Evolutionary conservation across 305 asterid species (phyloP).

Genomic region (Fraxinus nigra): DNA sequence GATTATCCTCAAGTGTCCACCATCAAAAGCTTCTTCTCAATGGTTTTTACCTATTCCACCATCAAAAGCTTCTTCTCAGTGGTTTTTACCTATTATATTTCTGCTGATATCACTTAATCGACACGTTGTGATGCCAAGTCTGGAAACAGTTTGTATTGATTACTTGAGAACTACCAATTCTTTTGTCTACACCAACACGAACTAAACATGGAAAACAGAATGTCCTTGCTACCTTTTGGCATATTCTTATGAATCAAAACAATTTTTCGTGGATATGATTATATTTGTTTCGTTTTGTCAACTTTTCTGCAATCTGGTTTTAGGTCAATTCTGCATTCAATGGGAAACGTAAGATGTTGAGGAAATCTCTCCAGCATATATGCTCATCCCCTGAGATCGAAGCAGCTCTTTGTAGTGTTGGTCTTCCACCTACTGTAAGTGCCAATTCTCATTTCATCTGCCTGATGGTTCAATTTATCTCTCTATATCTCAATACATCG

Average conservation of each 20-base stretch:
- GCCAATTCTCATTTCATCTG: conserved; percentile 4
- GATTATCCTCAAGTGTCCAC: conserved; percentile 84
- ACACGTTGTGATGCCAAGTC: background rate
- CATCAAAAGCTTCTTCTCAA: conserved; percentile 83
- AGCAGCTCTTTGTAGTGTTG: conserved; percentile 61
- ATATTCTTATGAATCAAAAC: background rate
- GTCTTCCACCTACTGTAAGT: conserved; percentile 78
- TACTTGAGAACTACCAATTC: background rate
- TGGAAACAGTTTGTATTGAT: background rate
- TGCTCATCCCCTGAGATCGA: conserved; percentile 66
- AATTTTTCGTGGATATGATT: background rate
- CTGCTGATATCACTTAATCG: background rate
- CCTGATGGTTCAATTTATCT: background rate
- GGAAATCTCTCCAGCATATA: conserved; percentile 84
- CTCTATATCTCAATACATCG: background rate
- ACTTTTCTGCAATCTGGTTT: conserved; percentile 6
- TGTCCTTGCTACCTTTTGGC: background rate
- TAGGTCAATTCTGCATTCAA: conserved; percentile 96
- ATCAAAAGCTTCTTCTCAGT: no score
- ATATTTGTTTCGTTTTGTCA: background rate
- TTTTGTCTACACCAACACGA: background rate
- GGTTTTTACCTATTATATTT: background rate
- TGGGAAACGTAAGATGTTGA: conserved; percentile 91
- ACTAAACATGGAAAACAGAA: background rate
- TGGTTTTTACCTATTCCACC: conserved; percentile 41